Conservation (phyloP, 768 basidiomycete species). For the Calocybe cyanea region DNA sequence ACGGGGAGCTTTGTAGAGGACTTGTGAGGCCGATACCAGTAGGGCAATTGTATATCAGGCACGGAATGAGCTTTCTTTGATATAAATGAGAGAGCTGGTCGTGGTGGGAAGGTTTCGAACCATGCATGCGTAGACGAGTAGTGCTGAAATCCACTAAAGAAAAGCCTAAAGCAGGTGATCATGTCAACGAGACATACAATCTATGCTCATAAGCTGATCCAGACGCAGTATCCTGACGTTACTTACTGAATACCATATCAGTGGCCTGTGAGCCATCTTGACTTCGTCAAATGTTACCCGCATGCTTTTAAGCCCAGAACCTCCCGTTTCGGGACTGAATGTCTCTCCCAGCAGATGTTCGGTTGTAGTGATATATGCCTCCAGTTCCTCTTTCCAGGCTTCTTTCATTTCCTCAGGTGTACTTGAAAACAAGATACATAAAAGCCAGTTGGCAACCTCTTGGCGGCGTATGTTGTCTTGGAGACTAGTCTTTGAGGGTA, state of each 20-base stretch:
- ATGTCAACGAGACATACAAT: conserved; percentile 51
- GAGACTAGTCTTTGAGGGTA: conserved; percentile 19
- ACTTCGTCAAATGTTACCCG: conserved; percentile 33
- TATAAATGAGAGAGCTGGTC: conserved; percentile 39
- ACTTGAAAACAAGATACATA: conserved; percentile 1
- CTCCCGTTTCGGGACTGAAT: background rate
- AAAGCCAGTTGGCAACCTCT: conserved; percentile 1
- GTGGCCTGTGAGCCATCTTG: conserved; percentile 48
- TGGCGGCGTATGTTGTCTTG: conserved; percentile 25
- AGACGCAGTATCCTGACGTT: background rate
- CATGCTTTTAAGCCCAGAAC: background rate
- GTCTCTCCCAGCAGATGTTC: background rate
- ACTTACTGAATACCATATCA: conserved; percentile 63
- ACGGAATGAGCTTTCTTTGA: conserved; percentile 39
- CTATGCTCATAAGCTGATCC: conserved; percentile 24
- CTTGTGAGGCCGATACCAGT: conserved; percentile 42
- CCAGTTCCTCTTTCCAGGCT: conserved; percentile 2
- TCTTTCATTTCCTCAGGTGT: background rate
- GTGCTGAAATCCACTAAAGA: conserved; percentile 49
- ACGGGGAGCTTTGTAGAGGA: conserved; percentile 46
- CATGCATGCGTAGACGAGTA: conserved; percentile 34
- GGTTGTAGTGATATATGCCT: background rate
- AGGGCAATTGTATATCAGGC: conserved; percentile 25
- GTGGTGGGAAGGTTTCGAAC: conserved; percentile 49
- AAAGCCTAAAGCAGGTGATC: conserved; percentile 35